Conservation (phyloP, 1,284 basidiomycete genomes). For the Earliella scabrosa region DNA sequence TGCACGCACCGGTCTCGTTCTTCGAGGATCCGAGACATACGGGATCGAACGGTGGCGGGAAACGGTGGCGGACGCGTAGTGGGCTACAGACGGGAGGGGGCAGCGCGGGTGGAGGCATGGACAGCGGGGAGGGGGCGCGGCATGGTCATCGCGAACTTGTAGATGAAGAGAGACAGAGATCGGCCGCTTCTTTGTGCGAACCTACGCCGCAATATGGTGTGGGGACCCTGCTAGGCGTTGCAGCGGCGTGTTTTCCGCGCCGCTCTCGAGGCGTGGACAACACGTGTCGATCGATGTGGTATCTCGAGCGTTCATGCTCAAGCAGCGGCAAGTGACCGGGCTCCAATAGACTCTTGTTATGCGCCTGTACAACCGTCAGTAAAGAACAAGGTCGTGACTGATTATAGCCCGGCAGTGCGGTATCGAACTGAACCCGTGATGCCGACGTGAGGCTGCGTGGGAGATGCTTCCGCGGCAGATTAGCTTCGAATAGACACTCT, state of each 20-base stretch:
- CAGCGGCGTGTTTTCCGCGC: slow-evolving; percentile 27
- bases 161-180: slow-evolving; percentile 20
- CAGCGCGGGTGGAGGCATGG: slow-evolving; percentile 15
- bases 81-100: slow-evolving; percentile 15
- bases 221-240: slow-evolving; percentile 22
- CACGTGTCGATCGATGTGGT: slow-evolving; percentile 29
- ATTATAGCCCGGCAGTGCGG: background rate
- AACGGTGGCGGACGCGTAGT: slow-evolving; percentile 6
- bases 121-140: slow-evolving; percentile 15
- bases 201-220: slow-evolving; percentile 22
- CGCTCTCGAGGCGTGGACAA: slow-evolving; percentile 21
- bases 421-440: slow-evolving; percentile 1
- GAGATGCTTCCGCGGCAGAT: background rate
- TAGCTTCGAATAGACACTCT: background rate
- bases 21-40: slow-evolving; percentile 18
- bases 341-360: background rate
- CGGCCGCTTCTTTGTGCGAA: slow-evolving; percentile 26
- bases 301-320: slow-evolving; percentile 9
- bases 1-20: slow-evolving; percentile 17
- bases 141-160: slow-evolving; percentile 25
- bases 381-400: slow-evolving; percentile 4
- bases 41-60: slow-evolving; percentile 1
- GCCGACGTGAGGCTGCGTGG: background rate
- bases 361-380: background rate
- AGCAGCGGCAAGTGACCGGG: slow-evolving; percentile 10